Conservation (phyloP, 306 rosid species). For the Medicago truncatula region MtrunA17r5.0-ANR NC_053042.1:12507001-12507500, state of each 20-base stretch:
- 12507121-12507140: not conserved
- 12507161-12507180: not conserved
- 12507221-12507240: slow-evolving; percentile 13
- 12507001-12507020: not conserved
- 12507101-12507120: slow-evolving; percentile 5
- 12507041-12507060: not conserved
- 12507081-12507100: not conserved
- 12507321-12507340: slow-evolving; percentile 39
- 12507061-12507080: slow-evolving; percentile 25
- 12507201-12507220: not conserved
- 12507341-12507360: slow-evolving; percentile 39
- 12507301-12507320: slow-evolving; percentile 33
- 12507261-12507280: not conserved
- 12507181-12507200: slow-evolving; percentile 24
- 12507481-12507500: slow-evolving; percentile 35
- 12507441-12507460: slow-evolving; percentile 40
- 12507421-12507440: slow-evolving; percentile 36
- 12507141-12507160: not conserved
- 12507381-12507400: not conserved
- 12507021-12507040: not conserved
- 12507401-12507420: slow-evolving; percentile 5
- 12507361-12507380: not conserved
- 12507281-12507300: not conserved
- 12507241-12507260: not conserved
- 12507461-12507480: slow-evolving; percentile 41